Evolutionary conservation across 331 rosid genomes (phyloP).

Genomic region (Ulmus americana): DNA sequence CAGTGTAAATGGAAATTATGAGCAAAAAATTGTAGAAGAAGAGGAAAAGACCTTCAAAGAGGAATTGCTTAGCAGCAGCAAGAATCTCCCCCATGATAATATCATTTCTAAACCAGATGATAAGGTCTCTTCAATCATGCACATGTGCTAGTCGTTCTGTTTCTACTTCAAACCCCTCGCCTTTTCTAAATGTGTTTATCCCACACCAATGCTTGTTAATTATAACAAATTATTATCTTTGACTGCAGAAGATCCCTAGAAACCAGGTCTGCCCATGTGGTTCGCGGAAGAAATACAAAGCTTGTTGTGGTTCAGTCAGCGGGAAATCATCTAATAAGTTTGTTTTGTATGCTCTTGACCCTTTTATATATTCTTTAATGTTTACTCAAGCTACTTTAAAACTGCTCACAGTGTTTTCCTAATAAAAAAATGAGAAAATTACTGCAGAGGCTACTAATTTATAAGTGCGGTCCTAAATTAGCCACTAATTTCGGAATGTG

Average conservation of each 20-base stretch:
- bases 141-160: not conserved
- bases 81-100: conserved; percentile 19
- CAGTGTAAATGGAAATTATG: conserved; percentile 23
- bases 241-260: conserved; percentile 51
- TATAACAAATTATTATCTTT: not conserved
- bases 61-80: conserved; percentile 27
- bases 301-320: conserved; percentile 59
- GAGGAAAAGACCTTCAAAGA: conserved; percentile 28
- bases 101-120: conserved; percentile 35
- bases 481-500: no score
- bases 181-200: no score
- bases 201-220: not conserved
- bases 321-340: conserved; percentile 47
- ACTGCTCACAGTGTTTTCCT: not conserved
- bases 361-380: not conserved
- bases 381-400: not conserved
- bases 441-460: no score
- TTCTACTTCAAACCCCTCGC: no score
- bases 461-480: no score
- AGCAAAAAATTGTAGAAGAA: conserved; percentile 26
- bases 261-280: conserved; percentile 75
- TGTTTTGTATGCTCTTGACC: conserved; percentile 40
- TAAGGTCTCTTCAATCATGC: conserved; percentile 37
- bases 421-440: no score
- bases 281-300: conserved; percentile 68